Percentiles rank a stretch among this genome's conserved stretches.
phyloP scores from a whole-genome alignment of 192 early-diverging fungal species.

The Podila horticola region DNA sequence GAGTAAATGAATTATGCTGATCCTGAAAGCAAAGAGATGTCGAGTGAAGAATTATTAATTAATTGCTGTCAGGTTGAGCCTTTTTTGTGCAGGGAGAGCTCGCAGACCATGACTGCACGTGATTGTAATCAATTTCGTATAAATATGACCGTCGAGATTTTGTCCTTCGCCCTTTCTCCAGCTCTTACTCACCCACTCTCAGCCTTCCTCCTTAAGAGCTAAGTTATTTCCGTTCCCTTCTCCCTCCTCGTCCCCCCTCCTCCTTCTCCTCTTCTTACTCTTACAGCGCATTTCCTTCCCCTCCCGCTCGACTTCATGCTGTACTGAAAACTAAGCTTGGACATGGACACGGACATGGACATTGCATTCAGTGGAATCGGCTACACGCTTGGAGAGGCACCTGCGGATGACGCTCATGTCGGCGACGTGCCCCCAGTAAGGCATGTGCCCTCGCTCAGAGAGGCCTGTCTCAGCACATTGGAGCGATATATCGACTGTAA shows the following conservation, averaged over 20 bases:
- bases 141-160: background rate
- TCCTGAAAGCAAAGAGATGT: too few relatives aligned
- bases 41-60: too few relatives aligned
- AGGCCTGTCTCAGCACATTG: conserved; percentile 28
- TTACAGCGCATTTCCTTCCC: background rate
- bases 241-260: background rate
- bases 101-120: too few relatives aligned
- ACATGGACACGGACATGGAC: background rate
- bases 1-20: too few relatives aligned
- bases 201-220: background rate
- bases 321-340: background rate
- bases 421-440: background rate
- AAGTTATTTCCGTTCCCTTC: background rate
- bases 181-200: background rate
- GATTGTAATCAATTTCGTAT: too few relatives aligned
- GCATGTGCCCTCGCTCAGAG: conserved; percentile 29
- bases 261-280: background rate
- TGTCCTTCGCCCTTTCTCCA: background rate
- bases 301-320: background rate
- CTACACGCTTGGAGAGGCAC: conserved; percentile 26
- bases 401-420: background rate
- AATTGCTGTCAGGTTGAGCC: too few relatives aligned
- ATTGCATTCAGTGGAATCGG: conserved; percentile 42
- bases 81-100: too few relatives aligned
- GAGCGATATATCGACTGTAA: conserved; percentile 47